Evolutionary conservation across 106 monocot genomes (phyloP), one percentile per base, ranked within the genome.

Genomic region (Vanilla planifolia): DNA sequence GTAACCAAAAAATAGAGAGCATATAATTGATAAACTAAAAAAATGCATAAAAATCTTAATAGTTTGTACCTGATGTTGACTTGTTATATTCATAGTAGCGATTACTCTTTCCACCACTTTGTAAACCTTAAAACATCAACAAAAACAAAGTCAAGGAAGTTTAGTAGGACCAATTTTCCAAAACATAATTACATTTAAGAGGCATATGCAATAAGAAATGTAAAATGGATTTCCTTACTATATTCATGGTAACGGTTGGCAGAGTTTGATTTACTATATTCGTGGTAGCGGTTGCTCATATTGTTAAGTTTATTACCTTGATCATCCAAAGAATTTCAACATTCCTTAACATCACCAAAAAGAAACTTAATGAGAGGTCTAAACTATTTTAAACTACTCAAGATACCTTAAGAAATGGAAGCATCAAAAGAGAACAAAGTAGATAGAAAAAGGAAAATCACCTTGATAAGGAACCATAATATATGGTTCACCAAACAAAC

Each of bases 161-260:
- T 53, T 22, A 32, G 28, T 51, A 27, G 28, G 0, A 26, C 28
- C 3, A 51, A 32, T 29, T 50, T 24, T 50, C 50, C 26, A 24
- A 25, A 26, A 24, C 11, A 11, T 50, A 22, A 50, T 50, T 50
- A 26, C 40, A 53, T 15, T 5, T 53, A 16, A 29, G 11, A 11
- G 5, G 15, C 29, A 53, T 25, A 53, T 30, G 32, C 30, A 6
- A 25, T 48, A 8, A 32, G 32, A 53, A n/a, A 22, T 32, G 16
- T 6, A 15, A 9, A 22, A 28, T n/a, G 53, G 32, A 6, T 3
- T 16, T 53, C 3, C 30, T 53, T 53, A 53, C 53, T 32, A 16
- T 53, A 53, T 53, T 53, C 53, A 32, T 53, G 53, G 1, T 53
- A 16, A 53, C 53, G 53, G 32, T 53, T 53, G 53, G n/a, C n/a